Evolutionary conservation across 2,329 filamentous ascomycete genomes (phyloP), one percentile per base, ranked within the genome.

Genomic region (Torrubiellomyces zombiae): DNA sequence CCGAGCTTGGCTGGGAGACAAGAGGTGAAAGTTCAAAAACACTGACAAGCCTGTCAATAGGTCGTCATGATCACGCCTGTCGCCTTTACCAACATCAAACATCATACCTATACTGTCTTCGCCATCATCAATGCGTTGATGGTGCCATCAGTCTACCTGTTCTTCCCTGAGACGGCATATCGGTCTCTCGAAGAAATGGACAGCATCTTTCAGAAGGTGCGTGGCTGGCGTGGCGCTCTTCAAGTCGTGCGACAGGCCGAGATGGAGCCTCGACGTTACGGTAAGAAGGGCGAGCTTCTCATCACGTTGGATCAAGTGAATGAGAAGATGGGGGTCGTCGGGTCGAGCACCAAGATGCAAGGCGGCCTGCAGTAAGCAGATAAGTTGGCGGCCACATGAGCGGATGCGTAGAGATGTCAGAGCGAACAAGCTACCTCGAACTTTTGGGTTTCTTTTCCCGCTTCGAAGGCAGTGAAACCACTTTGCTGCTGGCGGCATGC

Each of bases 141-240:
- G 42, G 55, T 70, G 0, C 66, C 67, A 0, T 51, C 48, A 3
- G 53, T 68, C 14, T 72, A 67, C 43, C 64, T 67, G 46, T 70
- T 70, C 53, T 74, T 67, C 46, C 70, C 70, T 1, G 71, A 75
- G 45, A 75, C 71, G 7, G 64, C 64, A 2, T 67, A 67, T 39
- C 58, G 70, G 20, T 67, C 61, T 2, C 58, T 76, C 12, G 70
- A 76, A 43, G 70, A 75, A 40, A 75, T 76, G 63, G 70, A 75
- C 37, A 50, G 47, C 35, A 72, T 75, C 38, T 74, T 73, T 48
- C 58, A 62, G 34, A 67, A 69, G 39, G 60, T 63, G 1, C 48
- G 50, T 13, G 63, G 63, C 3, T 38, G 43, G 26, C 32, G 32
- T 13, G 51, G 43, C 14, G 47, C 44, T 11, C 42, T 55, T 9